Conservation (phyloP, 495 filamentous ascomycete species). For the Symbiotaphrina buchneri region DNA sequence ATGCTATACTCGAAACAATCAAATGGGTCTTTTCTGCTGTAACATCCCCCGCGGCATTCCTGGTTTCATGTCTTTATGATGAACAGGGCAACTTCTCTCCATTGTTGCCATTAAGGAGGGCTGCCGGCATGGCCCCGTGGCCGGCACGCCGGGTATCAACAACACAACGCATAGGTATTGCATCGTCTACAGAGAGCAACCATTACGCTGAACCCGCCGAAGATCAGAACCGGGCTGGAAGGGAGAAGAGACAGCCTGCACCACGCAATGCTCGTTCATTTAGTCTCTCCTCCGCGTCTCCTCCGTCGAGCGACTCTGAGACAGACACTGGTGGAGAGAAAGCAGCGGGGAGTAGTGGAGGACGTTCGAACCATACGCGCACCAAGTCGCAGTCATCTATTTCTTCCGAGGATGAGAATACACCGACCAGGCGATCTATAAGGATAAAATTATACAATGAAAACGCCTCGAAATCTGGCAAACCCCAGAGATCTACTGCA, state of each 20-base stretch:
- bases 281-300: too few relatives aligned
- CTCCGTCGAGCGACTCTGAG: too few relatives aligned
- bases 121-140: slow-evolving; percentile 5
- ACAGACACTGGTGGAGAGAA: too few relatives aligned
- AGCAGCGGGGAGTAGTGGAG: too few relatives aligned
- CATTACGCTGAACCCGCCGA: slow-evolving; percentile 6
- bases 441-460: slow-evolving; percentile 82
- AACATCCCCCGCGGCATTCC: slow-evolving; percentile 53
- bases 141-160: slow-evolving; percentile 9
- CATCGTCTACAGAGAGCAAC: slow-evolving; percentile 4
- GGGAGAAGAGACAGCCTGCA: too few relatives aligned
- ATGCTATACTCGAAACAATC: slow-evolving; percentile 11
- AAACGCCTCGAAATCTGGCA: slow-evolving; percentile 39
- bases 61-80: slow-evolving; percentile 61
- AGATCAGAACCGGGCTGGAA: slow-evolving; percentile 5
- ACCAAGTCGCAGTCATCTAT: slow-evolving; percentile 23
- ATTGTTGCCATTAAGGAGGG: slow-evolving; percentile 12
- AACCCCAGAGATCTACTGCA: slow-evolving; percentile 15
- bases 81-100: slow-evolving; percentile 54
- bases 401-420: slow-evolving; percentile 28
- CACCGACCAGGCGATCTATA: slow-evolving; percentile 56
- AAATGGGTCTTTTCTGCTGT: slow-evolving; percentile 46
- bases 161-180: slow-evolving; percentile 15
- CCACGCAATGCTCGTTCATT: too few relatives aligned
- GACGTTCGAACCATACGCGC: slow-evolving; percentile 19